phyloP scores from a whole-genome alignment of 768 basidiomycete genomes.

The Leccinum obscurum region DNA sequence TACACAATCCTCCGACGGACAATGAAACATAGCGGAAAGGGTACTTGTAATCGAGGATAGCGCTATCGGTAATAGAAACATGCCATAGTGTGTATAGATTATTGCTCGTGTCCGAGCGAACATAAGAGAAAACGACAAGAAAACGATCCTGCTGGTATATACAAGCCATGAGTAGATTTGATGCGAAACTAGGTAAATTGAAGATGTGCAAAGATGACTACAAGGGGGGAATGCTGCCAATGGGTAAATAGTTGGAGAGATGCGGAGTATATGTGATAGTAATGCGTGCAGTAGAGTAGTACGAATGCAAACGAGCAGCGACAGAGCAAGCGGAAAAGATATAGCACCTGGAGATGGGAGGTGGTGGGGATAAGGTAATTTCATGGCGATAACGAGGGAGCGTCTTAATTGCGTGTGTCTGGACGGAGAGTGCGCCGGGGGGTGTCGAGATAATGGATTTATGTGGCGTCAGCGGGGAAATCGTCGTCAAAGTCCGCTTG shows the following conservation, averaged over 20 bases:
- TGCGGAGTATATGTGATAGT: slow-evolving; percentile 15
- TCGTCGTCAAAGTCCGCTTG: slow-evolving; percentile 27
- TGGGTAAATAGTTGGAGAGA: slow-evolving; percentile 20
- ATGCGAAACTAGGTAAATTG: slow-evolving; percentile 20
- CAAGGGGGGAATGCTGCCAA: slow-evolving; percentile 27
- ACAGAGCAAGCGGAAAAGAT: slow-evolving; percentile 19
- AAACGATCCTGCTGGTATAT: slow-evolving; percentile 24
- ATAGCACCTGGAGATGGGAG: slow-evolving; percentile 14
- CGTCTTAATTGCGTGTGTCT: slow-evolving; percentile 15
- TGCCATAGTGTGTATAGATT: slow-evolving; percentile 33
- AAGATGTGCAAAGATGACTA: slow-evolving; percentile 24
- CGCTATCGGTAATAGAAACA: slow-evolving; percentile 20
- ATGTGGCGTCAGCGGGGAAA: slow-evolving; percentile 13
- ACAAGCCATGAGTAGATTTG: slow-evolving; percentile 26
- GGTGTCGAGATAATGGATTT: slow-evolving; percentile 14
- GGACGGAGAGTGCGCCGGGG: slow-evolving; percentile 15
- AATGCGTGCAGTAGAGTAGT: slow-evolving; percentile 28
- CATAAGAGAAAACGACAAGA: slow-evolving; percentile 4
- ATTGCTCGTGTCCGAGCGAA: slow-evolving; percentile 27
- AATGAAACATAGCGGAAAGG: slow-evolving; percentile 22
- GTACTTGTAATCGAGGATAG: slow-evolving; percentile 8
- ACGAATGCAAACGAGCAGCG: slow-evolving; percentile 19
- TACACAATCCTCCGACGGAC: slow-evolving; percentile 50
- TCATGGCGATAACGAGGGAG: slow-evolving; percentile 20
- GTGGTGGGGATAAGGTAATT: slow-evolving; percentile 8